Base-by-base conservation (phyloP, 805 yeast species). In the Candida methanosorbosa region DNA sequence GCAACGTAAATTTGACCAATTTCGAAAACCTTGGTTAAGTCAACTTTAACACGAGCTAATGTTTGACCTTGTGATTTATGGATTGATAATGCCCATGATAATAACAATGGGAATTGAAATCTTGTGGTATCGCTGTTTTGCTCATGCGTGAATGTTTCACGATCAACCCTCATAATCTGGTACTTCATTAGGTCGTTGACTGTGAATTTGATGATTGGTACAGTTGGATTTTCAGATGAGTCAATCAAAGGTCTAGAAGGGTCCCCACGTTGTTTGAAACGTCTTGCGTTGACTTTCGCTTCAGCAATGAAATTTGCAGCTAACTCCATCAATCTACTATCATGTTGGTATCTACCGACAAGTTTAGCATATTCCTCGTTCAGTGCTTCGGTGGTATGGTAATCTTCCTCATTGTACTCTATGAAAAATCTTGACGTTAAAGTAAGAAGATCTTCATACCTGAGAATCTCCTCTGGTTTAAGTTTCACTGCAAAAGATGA, bases 51-150 rank as follows among this genome's bases (percentile, higher is more conserved):
- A 41, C 84, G 56, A 28, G 72, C 76, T 30, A 83, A 66, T 0
- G 94, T 81, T 58, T 83, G 94, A 3, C 94, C 94, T 52, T 83
- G 94, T 0, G 92, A 75, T 52, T 83, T 83, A 50, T 83, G 94
- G 33, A 83, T 83, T 0, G 92, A 83, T 44, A 83, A 54, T 0
- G 94, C 87, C 92, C 92, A 83, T 18, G 92, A 77, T 25, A 83
- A 57, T 37, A 81, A 62, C 21, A 83, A 59, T 1, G 94, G 94
- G 3, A 81, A 44, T 50, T 83, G 94, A 0, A 42, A 50, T 48
- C 88, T 64, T 7, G 53, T 53, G 8, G 67, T 35, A 13, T 40
- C 43, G 14, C 44, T 43, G 17, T 43, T 45, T 3, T 47, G 38
- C 20, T 51, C 68, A 1, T 55, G 50, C 1, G 48, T 38, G 29